Evolutionary conservation across 768 basidiomycete species (phyloP).

Genomic region (Sarcomyxa edulis): DNA sequence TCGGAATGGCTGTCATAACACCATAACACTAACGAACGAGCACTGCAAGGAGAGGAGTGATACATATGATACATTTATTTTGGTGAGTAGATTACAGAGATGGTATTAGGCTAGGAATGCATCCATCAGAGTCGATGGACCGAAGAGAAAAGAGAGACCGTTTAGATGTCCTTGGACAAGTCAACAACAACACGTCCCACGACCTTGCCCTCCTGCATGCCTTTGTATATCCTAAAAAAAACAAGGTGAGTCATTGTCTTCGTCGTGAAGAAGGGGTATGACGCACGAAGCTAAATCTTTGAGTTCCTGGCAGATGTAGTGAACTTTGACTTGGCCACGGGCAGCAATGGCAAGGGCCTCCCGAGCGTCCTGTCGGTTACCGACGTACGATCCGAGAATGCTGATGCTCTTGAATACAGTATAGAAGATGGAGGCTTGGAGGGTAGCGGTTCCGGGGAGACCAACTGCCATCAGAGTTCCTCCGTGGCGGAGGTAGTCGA

Average conservation of each 20-base stretch:
- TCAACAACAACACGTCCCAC: conserved; percentile 49
- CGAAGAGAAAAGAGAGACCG: too few species aligned
- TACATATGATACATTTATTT: too few species aligned
- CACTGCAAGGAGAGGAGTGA: too few species aligned
- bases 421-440: conserved; percentile 66
- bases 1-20: too few species aligned
- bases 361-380: conserved; percentile 78
- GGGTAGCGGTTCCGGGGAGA: conserved; percentile 56
- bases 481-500: conserved; percentile 70
- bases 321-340: conserved; percentile 61
- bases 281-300: conserved; percentile 34
- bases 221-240: conserved; percentile 31
- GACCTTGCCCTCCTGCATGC: conserved; percentile 33
- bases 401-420: conserved; percentile 61
- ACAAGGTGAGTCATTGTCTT: conserved; percentile 2
- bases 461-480: conserved; percentile 80
- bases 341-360: conserved; percentile 80
- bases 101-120: too few species aligned
- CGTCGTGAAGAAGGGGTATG: conserved; percentile 3
- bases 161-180: too few species aligned
- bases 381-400: conserved; percentile 51
- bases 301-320: conserved; percentile 44
- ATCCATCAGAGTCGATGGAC: too few species aligned
- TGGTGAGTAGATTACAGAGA: too few species aligned
- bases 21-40: too few species aligned